Conservation (phyloP, 345 rosid genomes). For the Eucalyptus marginata region DNA sequence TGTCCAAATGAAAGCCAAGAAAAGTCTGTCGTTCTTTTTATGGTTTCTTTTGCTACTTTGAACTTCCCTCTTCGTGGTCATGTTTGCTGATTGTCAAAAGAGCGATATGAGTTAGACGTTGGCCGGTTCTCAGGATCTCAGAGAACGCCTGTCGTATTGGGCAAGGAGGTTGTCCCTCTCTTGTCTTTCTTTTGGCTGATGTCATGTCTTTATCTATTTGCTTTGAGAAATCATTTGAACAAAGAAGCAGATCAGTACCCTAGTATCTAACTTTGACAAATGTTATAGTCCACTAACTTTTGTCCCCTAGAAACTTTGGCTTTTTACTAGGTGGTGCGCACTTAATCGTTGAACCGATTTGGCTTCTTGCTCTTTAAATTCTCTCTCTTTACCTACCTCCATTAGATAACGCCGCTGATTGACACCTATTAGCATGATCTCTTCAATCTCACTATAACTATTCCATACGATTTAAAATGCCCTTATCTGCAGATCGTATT, state of each 20-base stretch:
- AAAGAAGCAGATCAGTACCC: not conserved
- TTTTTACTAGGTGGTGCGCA: not conserved
- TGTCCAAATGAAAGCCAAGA: not conserved
- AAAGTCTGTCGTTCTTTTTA: not conserved
- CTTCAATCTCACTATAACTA: not conserved
- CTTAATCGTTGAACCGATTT: not conserved
- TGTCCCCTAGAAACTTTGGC: not conserved
- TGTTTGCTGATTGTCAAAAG: not conserved
- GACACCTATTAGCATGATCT: not conserved
- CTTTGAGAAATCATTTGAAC: not conserved
- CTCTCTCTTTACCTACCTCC: not conserved
- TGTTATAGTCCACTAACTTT: not conserved
- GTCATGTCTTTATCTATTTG: not conserved
- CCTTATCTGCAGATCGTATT: not conserved
- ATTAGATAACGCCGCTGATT: not conserved
- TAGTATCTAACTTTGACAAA: not conserved
- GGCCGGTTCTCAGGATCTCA: not conserved
- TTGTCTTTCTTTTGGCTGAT: not conserved
- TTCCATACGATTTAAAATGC: not conserved
- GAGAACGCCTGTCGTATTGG: not conserved
- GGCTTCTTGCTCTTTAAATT: not conserved
- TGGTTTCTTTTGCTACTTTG: not conserved
- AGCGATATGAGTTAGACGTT: not conserved
- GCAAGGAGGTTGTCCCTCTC: not conserved
- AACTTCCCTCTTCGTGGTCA: not conserved